phyloP scores from a whole-genome alignment of 768 basidiomycete genomes.

The Tulasnella sp. region DNA sequence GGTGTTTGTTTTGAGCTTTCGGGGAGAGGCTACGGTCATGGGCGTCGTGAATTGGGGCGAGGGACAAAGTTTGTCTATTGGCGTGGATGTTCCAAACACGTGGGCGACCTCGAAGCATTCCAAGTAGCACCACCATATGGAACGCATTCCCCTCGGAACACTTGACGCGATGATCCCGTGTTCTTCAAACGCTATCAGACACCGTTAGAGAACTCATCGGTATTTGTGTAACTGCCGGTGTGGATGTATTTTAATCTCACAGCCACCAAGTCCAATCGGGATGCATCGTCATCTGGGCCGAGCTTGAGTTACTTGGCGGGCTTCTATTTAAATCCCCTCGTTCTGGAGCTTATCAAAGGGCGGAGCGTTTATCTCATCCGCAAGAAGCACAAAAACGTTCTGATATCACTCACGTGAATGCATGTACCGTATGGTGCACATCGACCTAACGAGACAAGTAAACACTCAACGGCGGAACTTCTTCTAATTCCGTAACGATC shows the following conservation, averaged over 20 bases:
- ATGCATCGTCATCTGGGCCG: neutral
- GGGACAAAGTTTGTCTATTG: conserved; percentile 6
- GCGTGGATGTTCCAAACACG: conserved; percentile 2
- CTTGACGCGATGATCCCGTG: neutral
- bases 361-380: neutral
- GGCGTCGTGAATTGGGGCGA: too few relatives aligned
- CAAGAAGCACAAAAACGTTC: neutral
- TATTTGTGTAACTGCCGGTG: neutral
- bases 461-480: neutral
- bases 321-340: neutral
- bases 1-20: too few relatives aligned
- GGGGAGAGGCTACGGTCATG: too few relatives aligned
- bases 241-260: neutral
- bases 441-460: neutral
- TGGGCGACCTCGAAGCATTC: neutral
- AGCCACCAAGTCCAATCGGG: neutral
- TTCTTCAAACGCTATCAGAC: neutral
- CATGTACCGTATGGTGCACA: neutral
- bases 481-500: neutral
- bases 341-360: neutral
- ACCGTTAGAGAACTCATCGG: neutral
- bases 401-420: neutral
- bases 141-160: neutral
- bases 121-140: neutral
- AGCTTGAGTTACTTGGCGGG: neutral